Base-by-base conservation (phyloP, 2,329 filamentous ascomycete genomes). In the Chaetothyriales sp. region DNA sequence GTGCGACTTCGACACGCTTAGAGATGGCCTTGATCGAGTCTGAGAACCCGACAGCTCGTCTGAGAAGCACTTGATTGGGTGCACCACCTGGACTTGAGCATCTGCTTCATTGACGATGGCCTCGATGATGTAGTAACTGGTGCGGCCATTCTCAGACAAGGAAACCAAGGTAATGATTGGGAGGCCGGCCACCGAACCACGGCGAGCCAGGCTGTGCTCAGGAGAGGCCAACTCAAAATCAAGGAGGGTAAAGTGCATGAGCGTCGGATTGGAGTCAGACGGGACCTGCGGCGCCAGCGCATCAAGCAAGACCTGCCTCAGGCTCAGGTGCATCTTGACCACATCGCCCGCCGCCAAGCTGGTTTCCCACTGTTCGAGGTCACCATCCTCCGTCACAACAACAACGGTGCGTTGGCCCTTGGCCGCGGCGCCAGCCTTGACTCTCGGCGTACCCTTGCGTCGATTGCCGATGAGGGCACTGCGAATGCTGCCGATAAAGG, bases 331-430 rank as follows among this genome's bases (percentile, higher is more conserved):
- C 22, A 77, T 77, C 46, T 85, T 77, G 47, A 87, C 75, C 44
- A 85, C 81, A 63, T 89, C 83, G 59, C 89, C 86, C 33, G 89
- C 89, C 55, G 86, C 86, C 66, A 90, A 87, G 62, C 90, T 88
- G 44, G 95, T 76, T 63, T 85, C 86, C 92, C 92, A 98, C 6
- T 83, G 77, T 61, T 94, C 84, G 22, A 98, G 70, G 53, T 82
- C 78, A 25, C 86, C 90, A 60, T 83, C 83, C 50, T 81, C 77
- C 1, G 89, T 92, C 13, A 83, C 81, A 40, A 89, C 81, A 46
- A 95, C 78, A 33, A 95, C 76, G 60, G 89, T 87, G 64, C 89
- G 82, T 67, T 95, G 89, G 20, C 89, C 89, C 57, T 88, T 81
- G 8, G 83, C 82, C 49, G 78, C 75, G 9, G 49, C 53, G 44